Evolutionary conservation across 257 asterid genomes (phyloP).

Genomic region (Capsicum rhomboideum): DNA sequence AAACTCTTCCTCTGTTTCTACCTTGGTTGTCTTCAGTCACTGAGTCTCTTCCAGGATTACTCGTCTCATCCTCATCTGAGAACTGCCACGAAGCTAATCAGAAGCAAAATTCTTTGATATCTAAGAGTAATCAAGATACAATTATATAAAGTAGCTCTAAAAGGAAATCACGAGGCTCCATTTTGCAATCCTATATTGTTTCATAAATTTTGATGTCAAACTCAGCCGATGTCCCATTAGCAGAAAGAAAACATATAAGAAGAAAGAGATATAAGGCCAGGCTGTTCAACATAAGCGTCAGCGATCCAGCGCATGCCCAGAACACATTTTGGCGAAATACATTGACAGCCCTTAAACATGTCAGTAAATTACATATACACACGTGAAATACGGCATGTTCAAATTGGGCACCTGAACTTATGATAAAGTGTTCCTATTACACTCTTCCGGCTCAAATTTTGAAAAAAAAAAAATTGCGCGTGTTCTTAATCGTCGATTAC

Average conservation of each 20-base stretch:
- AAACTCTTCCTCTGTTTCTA: conserved; percentile 29
- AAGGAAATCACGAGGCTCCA: not conserved
- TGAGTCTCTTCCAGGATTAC: conserved; percentile 29
- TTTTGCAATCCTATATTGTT: not conserved
- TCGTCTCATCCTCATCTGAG: conserved; percentile 70
- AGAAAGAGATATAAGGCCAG: not conserved
- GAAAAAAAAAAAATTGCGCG: not conserved
- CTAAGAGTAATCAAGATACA: not conserved
- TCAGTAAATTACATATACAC: not conserved
- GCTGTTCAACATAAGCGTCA: not conserved
- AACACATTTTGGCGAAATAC: not conserved
- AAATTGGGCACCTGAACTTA: not conserved
- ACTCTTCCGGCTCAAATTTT: not conserved
- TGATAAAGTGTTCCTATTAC: not conserved
- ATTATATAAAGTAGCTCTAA: not conserved
- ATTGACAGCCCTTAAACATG: not conserved
- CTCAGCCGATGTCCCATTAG: not conserved
- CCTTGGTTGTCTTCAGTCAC: conserved; percentile 30
- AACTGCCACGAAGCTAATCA: conserved; percentile 25
- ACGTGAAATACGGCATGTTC: not conserved
- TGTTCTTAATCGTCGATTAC: not conserved
- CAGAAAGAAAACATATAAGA: not conserved
- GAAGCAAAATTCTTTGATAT: conserved; percentile 4
- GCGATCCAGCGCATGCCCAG: not conserved
- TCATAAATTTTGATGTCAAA: not conserved